Base-by-base conservation (phyloP, 805 yeast genomes). In the Alloascoidea hylecoeti region DNA sequence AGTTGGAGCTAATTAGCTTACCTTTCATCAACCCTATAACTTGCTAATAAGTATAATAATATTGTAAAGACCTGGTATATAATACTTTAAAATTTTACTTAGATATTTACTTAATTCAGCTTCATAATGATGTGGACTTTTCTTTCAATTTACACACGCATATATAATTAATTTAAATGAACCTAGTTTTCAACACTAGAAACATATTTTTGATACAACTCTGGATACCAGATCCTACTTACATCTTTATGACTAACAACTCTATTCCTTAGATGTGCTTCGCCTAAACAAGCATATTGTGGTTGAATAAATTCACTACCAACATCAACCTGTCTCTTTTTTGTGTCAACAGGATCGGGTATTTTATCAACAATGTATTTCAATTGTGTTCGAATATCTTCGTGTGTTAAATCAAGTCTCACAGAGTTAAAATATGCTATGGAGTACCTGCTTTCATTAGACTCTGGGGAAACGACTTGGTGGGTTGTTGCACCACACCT, bases 401-500 rank as follows among this genome's bases (percentile, higher is more conserved):
- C 43, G 2, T 46, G 42, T 3, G 59, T 55, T 33, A 55, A 45
- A 17, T 47, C 50, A n/a, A 55, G 44, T 16, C 56, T n/a, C n/a
- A n/a, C 59, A 2, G 56, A 51, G 36, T 63, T 69, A 49, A 69
- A 68, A 44, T 64, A 68, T 4, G 75, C 72, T 23, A 68, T 56
- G 13, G 71, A 65, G 35, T 48, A 58, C 17, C 56, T 48, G 5
- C 57, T 49, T 5, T 40, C 49, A 35, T n/a, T n/a, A 18, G 58
- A 52, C 35, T 54, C 43, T 1, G 75, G 77, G 15, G 63, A 60
- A 37, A 58, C 45, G 4, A 72, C 78, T 34, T 68, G 55, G 47
- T 74, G 81, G 14, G 72, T 68, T 0, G 80, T 71, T 15, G 79
- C 77, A 38, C 68, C 67, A 46, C 78, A 72, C 3, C 69, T 66